Evolutionary conservation across 179 eudicot genomes (phyloP).

Genomic region (Spinacia oleracea): DNA sequence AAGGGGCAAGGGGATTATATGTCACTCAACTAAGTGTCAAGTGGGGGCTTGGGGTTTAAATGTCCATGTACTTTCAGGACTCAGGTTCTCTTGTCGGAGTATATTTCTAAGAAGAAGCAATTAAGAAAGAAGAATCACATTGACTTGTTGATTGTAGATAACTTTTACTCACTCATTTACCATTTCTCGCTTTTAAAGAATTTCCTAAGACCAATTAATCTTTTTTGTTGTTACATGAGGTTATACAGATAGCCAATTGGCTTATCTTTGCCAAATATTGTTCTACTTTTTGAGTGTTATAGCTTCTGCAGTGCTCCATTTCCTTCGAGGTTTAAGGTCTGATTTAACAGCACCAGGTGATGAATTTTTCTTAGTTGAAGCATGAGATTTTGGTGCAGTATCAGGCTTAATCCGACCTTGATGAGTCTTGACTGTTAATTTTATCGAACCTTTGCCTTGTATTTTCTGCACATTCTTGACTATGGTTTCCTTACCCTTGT

Average conservation of each 20-base stretch:
- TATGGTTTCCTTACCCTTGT: conserved; percentile 9
- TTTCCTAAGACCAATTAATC: background rate
- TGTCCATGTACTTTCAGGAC: too few species aligned
- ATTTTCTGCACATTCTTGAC: conserved; percentile 16
- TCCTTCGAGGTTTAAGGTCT: conserved; percentile 29
- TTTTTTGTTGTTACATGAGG: background rate
- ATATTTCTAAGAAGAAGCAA: too few species aligned
- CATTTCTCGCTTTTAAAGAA: background rate
- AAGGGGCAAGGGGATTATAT: background rate
- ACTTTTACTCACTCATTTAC: background rate
- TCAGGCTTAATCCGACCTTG: conserved; percentile 6
- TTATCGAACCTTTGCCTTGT: conserved; percentile 19
- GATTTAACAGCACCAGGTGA: conserved; percentile 7
- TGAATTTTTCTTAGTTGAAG: background rate
- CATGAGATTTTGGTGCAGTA: conserved; percentile 11
- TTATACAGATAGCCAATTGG: background rate
- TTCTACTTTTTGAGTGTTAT: conserved; percentile 1
- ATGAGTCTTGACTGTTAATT: conserved; percentile 9
- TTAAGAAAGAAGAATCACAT: background rate
- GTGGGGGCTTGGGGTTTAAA: background rate
- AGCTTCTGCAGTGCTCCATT: conserved; percentile 32
- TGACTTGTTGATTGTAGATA: background rate
- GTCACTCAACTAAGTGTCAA: background rate
- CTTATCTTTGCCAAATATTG: background rate
- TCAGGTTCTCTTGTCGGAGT: too few species aligned